Evolutionary conservation across 345 rosid species (phyloP).

Genomic region (Anacardium occidentale): DNA sequence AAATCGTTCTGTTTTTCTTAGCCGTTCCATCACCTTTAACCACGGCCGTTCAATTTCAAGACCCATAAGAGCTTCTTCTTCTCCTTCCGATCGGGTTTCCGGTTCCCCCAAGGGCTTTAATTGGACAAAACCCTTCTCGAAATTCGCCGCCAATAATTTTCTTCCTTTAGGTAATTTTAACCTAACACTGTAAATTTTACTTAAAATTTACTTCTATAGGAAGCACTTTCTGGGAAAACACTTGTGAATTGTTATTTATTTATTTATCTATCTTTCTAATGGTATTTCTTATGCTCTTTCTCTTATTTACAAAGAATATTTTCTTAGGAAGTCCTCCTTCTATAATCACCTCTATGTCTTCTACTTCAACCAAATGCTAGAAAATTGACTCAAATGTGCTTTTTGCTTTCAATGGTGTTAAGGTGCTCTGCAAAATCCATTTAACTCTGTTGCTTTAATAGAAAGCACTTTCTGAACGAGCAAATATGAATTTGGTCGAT

Average conservation of each 20-base stretch:
- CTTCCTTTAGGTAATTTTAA: constrained; percentile 65
- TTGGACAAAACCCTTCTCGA: constrained; percentile 50
- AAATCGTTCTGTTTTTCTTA: constrained; percentile 10
- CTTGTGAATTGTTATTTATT: not conserved
- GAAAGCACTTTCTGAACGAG: not conserved
- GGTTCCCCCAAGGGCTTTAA: constrained; percentile 22
- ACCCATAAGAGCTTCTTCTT: constrained; percentile 44
- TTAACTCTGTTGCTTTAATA: no score
- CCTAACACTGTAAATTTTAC: not conserved
- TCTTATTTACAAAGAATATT: no score
- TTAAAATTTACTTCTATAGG: not conserved
- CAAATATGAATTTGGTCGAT: not conserved
- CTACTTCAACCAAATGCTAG: no score
- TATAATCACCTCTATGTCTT: no score
- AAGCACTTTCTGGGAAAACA: not conserved
- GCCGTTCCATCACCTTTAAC: constrained; percentile 28
- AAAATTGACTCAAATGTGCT: no score
- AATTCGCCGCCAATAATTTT: constrained; percentile 58
- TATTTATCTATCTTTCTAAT: not conserved
- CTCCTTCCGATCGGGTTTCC: constrained; percentile 43
- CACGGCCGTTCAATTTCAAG: constrained; percentile 25
- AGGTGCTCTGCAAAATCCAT: no score
- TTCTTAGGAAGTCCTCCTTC: no score
- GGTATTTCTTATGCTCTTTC: not conserved
- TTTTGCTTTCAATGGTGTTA: not conserved